Conservation (phyloP, 2,329 filamentous ascomycete genomes). For the Hypoxylon sp. region DNA sequence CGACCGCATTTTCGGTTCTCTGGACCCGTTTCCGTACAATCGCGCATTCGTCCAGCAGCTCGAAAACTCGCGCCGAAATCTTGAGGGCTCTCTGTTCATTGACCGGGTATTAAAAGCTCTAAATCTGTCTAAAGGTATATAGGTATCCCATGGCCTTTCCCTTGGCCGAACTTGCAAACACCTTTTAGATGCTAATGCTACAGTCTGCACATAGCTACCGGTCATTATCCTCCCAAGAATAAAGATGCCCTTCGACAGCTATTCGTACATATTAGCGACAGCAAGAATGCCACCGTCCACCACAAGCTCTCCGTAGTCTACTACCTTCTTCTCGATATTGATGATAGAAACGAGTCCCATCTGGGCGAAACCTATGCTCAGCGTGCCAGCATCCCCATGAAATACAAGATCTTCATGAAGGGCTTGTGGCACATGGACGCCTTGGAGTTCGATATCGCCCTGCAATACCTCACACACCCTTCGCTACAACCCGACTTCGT, state of each 20-base stretch:
- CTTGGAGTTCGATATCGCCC: constrained; percentile 76
- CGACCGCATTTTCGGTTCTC: constrained; percentile 75
- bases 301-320: constrained; percentile 88
- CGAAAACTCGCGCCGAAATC: constrained; percentile 74
- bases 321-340: constrained; percentile 85
- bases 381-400: constrained; percentile 76
- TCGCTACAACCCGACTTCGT: constrained; percentile 85
- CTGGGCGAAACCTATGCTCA: constrained; percentile 70
- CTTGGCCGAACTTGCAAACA: constrained; percentile 7
- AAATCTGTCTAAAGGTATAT: constrained; percentile 76
- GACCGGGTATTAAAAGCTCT: constrained; percentile 81
- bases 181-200: constrained; percentile 47
- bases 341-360: constrained; percentile 61
- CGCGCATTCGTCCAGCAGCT: constrained; percentile 74
- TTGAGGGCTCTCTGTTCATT: constrained; percentile 82
- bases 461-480: constrained; percentile 84
- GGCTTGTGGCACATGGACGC: constrained; percentile 87
- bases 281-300: constrained; percentile 73
- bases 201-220: constrained; percentile 60
- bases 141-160: too few relatives aligned
- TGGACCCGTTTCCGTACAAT: constrained; percentile 74
- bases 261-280: constrained; percentile 78
- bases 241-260: constrained; percentile 77
- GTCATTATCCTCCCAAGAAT: constrained; percentile 81
- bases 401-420: constrained; percentile 85